A percentile compares a stretch with the other conserved stretches of the same genome.
phyloP scores from a whole-genome alignment of 2,329 filamentous ascomycete species.

The Cadophora sp. region DNA sequence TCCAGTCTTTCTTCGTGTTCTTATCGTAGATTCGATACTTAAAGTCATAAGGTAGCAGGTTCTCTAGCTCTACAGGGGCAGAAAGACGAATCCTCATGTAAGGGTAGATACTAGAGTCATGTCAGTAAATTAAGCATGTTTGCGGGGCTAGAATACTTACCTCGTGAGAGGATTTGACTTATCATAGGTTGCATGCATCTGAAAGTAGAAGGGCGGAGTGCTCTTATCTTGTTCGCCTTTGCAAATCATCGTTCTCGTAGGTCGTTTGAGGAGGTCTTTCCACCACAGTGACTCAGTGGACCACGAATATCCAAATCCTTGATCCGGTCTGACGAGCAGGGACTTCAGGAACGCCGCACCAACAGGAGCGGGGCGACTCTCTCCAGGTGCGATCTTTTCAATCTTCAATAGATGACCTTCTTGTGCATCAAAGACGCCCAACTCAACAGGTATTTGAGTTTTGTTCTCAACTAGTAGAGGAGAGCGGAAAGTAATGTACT shows the following conservation, averaged over 20 bases:
- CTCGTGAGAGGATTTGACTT: conserved; percentile 81
- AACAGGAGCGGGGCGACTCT: conserved; percentile 87
- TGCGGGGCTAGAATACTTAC: conserved; percentile 49
- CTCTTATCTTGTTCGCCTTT: conserved; percentile 82
- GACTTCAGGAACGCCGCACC: conserved; percentile 91
- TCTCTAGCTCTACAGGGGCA: conserved; percentile 92
- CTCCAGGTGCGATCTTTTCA: conserved; percentile 94
- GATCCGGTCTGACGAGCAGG: conserved; percentile 86
- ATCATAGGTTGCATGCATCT: conserved; percentile 87
- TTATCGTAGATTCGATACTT: conserved; percentile 99
- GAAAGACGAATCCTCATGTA: conserved; percentile 94
- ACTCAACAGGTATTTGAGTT: conserved; percentile 92
- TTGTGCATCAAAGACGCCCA: conserved; percentile 87
- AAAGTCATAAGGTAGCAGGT: conserved; percentile 95
- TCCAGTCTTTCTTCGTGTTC: conserved; percentile 98
- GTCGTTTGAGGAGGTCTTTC: conserved; percentile 85
- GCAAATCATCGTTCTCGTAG: conserved; percentile 87
- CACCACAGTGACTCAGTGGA: conserved; percentile 89
- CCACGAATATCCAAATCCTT: conserved; percentile 97
- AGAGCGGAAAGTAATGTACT: conserved; percentile 95
- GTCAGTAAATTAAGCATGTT: conserved; percentile 42
- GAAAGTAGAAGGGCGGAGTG: conserved; percentile 90
- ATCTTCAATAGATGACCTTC: conserved; percentile 94
- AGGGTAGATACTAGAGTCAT: conserved; percentile 72
- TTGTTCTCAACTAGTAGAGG: conserved; percentile 93